Percentiles rank a stretch among this genome's conserved stretches.
These are phyloP conservation scores for Pythium monospermum DNA, from an alignment of 352 stramenopile species.

Conservation along the genomic window DNA sequence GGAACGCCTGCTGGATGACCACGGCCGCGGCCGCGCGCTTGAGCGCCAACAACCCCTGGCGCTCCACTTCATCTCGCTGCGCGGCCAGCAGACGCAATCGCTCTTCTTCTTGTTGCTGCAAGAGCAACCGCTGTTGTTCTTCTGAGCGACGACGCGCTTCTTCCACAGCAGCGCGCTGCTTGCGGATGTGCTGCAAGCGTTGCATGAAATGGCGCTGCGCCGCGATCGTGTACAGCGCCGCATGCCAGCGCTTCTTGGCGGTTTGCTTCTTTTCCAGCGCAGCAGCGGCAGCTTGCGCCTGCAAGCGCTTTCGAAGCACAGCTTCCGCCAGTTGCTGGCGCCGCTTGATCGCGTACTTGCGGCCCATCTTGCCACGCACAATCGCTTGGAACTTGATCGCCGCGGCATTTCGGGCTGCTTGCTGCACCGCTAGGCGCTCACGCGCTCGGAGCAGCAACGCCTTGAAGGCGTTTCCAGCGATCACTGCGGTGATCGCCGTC, in stretches of 20 bases:
- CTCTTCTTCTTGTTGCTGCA: slow-evolving; percentile 70
- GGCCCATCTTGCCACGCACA: slow-evolving; percentile 75
- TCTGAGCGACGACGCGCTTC: slow-evolving; percentile 66
- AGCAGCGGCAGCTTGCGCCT: slow-evolving; percentile 60
- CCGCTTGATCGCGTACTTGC: slow-evolving; percentile 64
- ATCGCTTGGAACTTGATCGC: slow-evolving; percentile 75
- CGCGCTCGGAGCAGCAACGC: slow-evolving; percentile 48
- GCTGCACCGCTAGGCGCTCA: slow-evolving; percentile 30
- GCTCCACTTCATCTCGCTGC: slow-evolving; percentile 60
- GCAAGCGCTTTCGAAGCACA: slow-evolving; percentile 72
- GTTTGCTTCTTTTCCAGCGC: slow-evolving; percentile 67
- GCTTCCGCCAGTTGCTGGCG: slow-evolving; percentile 66
- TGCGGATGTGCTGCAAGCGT: slow-evolving; percentile 78
- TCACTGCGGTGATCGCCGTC: slow-evolving; percentile 54
- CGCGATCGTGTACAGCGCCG: slow-evolving; percentile 56
- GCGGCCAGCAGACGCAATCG: slow-evolving; percentile 48
- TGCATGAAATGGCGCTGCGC: slow-evolving; percentile 78
- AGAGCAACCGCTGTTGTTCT: slow-evolving; percentile 54
- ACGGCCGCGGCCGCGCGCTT: slow-evolving; percentile 51
- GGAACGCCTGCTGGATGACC: slow-evolving; percentile 70
- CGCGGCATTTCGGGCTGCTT: slow-evolving; percentile 22
- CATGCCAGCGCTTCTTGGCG: slow-evolving; percentile 75
- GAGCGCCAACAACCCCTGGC: slow-evolving; percentile 49
- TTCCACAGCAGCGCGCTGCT: slow-evolving; percentile 70
- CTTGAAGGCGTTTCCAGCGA: slow-evolving; percentile 67